Base-by-base conservation (phyloP, 2,329 filamentous ascomycete genomes). In the Colletotrichum neosansevieriae region DNA sequence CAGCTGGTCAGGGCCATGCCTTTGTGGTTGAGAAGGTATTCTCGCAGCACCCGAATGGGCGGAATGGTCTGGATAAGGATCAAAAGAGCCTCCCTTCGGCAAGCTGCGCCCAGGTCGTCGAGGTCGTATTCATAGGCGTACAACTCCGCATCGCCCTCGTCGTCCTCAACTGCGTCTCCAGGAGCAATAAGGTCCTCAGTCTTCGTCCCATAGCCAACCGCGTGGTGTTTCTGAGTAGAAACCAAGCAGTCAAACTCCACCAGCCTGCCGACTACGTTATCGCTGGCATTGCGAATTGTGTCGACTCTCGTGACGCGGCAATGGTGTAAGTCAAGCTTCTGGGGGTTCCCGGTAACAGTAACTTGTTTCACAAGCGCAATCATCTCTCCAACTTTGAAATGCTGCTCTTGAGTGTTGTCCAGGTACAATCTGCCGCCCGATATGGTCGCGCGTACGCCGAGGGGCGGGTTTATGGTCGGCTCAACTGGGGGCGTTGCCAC, bases 31-130 rank as follows among this genome's bases (percentile, higher is more conserved):
- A 78, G 71, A 7, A 91, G 75, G 71, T 84, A 85, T 0, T 75
- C 53, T 72, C 80, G 81, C 84, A 94, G 89, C 0, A 87, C 80
- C 12, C 80, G 74, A 3, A 94, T 85, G 1, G 85, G 79, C 0
- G 92, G 92, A 3, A 94, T 80, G 1, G 85, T 83, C 12, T 88
- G 81, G 0, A 93, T 78, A 19, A 86, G 71, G 9, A 89, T 75
- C 4, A 79, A 75, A 60, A 88, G 81, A 12, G 89, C 85, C 1
- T 79, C 79, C 3, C 82, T 78, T 74, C 90, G 91, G 3, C 79
- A 73, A 0, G 38, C 1, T 0, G 80, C 72, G 0, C 73, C 34
- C 12, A 92, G 75, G 2, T 84, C 79, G 67, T 91, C 88, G 53
- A 92, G 88, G 58, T 89, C 86, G 13, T 82, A 76, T 59, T 85